A percentile compares a stretch with the other conserved stretches of the same genome.
These are phyloP conservation scores for Malus hybrid DNA, from an alignment of 331 rosid species.

Conservation along the genomic window DNA sequence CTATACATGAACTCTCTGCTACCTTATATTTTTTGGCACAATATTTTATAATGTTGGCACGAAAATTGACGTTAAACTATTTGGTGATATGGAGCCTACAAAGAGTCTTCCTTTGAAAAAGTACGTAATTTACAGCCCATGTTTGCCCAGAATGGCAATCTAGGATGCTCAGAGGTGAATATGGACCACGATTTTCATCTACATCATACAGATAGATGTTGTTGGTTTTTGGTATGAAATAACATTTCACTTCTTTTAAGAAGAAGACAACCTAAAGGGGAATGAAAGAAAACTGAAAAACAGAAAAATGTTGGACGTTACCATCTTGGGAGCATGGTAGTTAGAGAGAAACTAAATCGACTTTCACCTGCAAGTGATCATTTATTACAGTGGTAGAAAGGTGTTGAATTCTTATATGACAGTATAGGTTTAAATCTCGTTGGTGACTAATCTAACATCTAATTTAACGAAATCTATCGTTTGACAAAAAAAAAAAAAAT, in stretches of 20 bases:
- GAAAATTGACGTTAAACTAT: no score
- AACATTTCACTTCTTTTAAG: slow-evolving; percentile 25
- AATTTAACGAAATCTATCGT: no score
- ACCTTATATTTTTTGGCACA: no score
- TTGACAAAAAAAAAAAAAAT: background rate
- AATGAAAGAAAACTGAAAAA: background rate
- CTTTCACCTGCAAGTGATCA: no score
- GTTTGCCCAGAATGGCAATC: background rate
- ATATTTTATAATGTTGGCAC: no score
- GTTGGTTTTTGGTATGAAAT: slow-evolving; percentile 1
- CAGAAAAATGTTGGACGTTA: background rate
- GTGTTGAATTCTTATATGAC: background rate
- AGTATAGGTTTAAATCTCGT: background rate
- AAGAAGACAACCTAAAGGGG: slow-evolving; percentile 3
- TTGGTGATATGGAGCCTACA: rapidly evolving
- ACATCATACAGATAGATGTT: slow-evolving; percentile 6
- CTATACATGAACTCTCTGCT: rapidly evolving
- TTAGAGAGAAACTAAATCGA: background rate
- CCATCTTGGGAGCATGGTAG: background rate
- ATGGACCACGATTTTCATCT: slow-evolving; percentile 15
- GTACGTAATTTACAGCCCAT: background rate
- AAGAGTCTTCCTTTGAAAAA: no score
- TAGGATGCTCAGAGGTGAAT: slow-evolving; percentile 9
- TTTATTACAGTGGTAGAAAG: no score
- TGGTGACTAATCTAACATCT: no score